Evolutionary conservation across 495 filamentous ascomycete genomes (phyloP), one percentile per base, ranked within the genome.

Genomic region (Penicillium maclennaniae): DNA sequence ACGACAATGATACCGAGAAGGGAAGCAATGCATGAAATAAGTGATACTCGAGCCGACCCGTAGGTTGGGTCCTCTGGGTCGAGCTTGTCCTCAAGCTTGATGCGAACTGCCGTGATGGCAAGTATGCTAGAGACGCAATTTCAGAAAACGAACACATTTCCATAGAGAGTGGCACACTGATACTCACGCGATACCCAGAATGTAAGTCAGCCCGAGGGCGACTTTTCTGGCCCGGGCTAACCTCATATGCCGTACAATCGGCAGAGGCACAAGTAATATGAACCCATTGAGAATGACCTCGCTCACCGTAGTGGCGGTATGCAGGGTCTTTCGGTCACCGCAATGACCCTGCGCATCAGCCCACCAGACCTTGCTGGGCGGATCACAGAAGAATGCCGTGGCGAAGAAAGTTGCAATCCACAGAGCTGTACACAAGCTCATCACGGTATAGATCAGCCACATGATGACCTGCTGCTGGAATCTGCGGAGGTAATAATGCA

Each of bases 1-100:
- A 60, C 54, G 1, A 46, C 45, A 16, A 63, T 63, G 21, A 66
- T 56, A 7, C 57, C 63, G 6, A 66, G 15, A 1, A 56, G 28
- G 4, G 45, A 44, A 0, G 53, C 40, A n/a, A 55, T 25, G 25
- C 49, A 54, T 2, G 60, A 52, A 0, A 66, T 26, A 4, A 61
- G 47, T 12, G 63, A 66, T 39, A 41, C 56, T n/a, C 47, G 53
- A 6, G 49, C 50, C 0, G 56, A 61, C 2, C 49, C 38, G 34
- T 54, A 50, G 7, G 60, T 61, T 40, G 37, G 34, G 16, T 66
- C 60, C 8, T 42, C 34, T 40, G 47, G 44, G 4, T 50, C 27
- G 31, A 49, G 45, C 5, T 56, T 21, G 17, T 47, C 43, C 37
- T 56, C 49, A 23, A 43, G 15, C 26, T 59, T 59, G 36, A 58